Conservation (phyloP, 129 eudicot genomes). For the Flaveria bidentis region DNA sequence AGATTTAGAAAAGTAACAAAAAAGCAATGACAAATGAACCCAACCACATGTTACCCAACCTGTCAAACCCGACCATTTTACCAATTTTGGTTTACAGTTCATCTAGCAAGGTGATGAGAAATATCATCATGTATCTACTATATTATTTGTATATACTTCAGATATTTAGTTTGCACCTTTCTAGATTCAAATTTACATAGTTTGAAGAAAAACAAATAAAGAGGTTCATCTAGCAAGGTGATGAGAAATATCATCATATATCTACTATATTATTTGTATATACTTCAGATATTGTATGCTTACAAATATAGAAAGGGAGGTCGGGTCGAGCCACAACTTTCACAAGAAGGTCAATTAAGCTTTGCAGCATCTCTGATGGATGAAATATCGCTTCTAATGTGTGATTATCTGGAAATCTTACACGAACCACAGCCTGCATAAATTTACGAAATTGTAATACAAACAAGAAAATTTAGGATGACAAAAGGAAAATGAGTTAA, state of each 20-base stretch:
- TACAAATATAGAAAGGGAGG: conserved; percentile 69
- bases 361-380: conserved; percentile 80
- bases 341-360: conserved; percentile 65
- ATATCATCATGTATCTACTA: not conserved
- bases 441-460: not conserved
- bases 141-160: not conserved
- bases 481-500: too few relatives aligned
- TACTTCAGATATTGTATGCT: conserved; percentile 32
- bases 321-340: conserved; percentile 74
- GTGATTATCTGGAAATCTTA: conserved; percentile 84
- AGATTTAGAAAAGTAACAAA: not conserved
- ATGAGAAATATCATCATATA: not conserved
- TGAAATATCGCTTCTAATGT: conserved; percentile 81
- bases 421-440: conserved; percentile 72
- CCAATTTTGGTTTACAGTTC: not conserved
- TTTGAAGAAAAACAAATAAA: not conserved
- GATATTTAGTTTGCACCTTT: not conserved
- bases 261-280: not conserved
- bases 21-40: not conserved
- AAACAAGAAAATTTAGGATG: not conserved
- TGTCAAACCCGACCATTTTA: not conserved
- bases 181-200: not conserved
- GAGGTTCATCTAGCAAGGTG: conserved; percentile 13
- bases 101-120: conserved; percentile 9
- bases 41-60: conserved; percentile 19